These are phyloP conservation scores for Ogataea allantospora DNA, from an alignment of 805 yeast genomes.

Conservation along the genomic window DNA sequence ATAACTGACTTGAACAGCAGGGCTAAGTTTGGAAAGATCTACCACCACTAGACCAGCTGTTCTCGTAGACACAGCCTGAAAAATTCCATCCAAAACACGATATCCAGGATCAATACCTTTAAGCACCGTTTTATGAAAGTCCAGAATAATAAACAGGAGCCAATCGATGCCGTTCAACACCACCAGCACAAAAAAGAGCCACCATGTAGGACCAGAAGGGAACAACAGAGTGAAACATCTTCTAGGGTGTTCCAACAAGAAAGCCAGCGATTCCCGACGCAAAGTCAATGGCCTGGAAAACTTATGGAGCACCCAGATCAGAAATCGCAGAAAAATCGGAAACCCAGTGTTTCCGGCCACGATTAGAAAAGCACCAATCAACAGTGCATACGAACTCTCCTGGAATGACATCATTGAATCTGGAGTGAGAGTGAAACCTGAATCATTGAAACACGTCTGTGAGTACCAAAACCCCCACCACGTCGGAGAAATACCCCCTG, in stretches of 20 bases:
- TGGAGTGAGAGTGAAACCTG: slow-evolving; percentile 80
- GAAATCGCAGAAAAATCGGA: slow-evolving; percentile 76
- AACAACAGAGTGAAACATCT: slow-evolving; percentile 92
- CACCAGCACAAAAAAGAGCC: slow-evolving; percentile 77
- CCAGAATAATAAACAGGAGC: slow-evolving; percentile 76
- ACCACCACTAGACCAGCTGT: slow-evolving; percentile 89
- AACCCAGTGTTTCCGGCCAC: slow-evolving; percentile 94
- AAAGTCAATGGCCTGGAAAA: slow-evolving; percentile 63
- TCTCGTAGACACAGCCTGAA: slow-evolving; percentile 88
- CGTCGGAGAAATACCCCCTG: slow-evolving; percentile 64
- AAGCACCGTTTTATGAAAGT: slow-evolving; percentile 54
- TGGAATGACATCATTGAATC: slow-evolving; percentile 73
- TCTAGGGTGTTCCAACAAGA: slow-evolving; percentile 91
- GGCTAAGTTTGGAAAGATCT: slow-evolving; percentile 67
- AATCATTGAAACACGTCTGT: slow-evolving; percentile 77
- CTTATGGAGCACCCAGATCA: slow-evolving; percentile 77
- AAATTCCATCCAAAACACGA: slow-evolving; percentile 77
- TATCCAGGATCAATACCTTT: slow-evolving; percentile 60
- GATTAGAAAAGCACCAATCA: slow-evolving; percentile 66
- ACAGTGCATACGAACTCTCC: slow-evolving; percentile 59
- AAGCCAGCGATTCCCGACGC: slow-evolving; percentile 73
- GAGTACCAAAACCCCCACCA: slow-evolving; percentile 96
- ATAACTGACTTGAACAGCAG: slow-evolving; percentile 91
- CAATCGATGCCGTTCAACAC: slow-evolving; percentile 74
- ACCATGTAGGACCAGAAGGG: slow-evolving; percentile 94